These are phyloP conservation scores for Verticillium tricorpus DNA, from an alignment of 2,329 filamentous ascomycete species.

Conservation along the genomic window DNA sequence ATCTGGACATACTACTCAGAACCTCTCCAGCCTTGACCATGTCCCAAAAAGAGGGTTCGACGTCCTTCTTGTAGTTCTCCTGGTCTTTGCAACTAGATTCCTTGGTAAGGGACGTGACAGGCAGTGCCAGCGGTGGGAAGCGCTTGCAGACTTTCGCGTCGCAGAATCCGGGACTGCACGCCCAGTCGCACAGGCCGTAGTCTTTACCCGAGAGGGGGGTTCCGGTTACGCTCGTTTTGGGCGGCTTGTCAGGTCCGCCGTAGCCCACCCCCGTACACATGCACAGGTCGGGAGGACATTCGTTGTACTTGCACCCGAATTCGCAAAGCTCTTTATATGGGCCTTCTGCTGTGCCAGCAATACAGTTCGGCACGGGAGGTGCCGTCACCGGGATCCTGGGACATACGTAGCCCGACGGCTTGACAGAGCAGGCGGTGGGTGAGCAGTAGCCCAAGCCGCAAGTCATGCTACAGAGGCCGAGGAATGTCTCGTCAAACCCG, in stretches of 20 bases:
- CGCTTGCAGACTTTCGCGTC: not conserved
- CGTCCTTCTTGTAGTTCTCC: not conserved
- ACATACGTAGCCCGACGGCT: not conserved
- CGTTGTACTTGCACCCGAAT: not conserved
- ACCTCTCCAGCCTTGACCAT: too few species aligned
- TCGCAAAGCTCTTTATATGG: not conserved
- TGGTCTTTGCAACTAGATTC: not conserved
- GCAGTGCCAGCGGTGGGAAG: not conserved
- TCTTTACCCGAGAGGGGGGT: conserved; percentile 15
- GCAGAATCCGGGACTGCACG: conserved; percentile 3
- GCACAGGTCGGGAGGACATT: not conserved
- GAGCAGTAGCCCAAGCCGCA: conserved; percentile 42
- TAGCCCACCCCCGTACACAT: not conserved
- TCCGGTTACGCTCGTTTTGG: conserved; percentile 17
- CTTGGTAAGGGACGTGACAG: not conserved
- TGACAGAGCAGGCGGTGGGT: conserved; percentile 16
- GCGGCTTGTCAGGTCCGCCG: not conserved
- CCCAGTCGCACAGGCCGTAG: conserved; percentile 23
- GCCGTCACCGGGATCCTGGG: not conserved
- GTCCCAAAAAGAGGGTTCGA: not conserved
- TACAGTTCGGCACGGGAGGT: not conserved
- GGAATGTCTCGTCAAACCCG: conserved; percentile 27
- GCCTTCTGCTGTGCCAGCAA: not conserved
- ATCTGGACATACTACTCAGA: too few species aligned
- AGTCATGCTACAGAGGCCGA: conserved; percentile 38